Conservation (phyloP, 345 rosid species). For the Litchi chinensis region DNA sequence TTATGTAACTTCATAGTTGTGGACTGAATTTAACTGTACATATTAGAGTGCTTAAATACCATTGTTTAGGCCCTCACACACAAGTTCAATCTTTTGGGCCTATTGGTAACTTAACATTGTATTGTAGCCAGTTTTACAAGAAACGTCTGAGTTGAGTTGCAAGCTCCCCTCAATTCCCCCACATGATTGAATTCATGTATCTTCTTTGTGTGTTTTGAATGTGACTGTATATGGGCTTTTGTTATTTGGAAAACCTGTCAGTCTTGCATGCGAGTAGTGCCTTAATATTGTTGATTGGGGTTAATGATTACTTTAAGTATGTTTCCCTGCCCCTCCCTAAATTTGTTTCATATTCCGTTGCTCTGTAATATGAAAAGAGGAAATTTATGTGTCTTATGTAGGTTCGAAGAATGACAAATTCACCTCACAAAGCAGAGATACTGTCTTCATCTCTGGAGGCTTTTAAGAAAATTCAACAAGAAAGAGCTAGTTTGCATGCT, state of each 20-base stretch:
- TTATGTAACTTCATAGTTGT: neutral
- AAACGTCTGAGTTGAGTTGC: neutral
- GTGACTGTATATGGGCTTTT: neutral
- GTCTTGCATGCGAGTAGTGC: neutral
- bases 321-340: neutral
- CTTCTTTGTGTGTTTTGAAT: neutral
- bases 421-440: constrained; percentile 76
- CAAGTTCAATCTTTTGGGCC: neutral
- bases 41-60: neutral
- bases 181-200: neutral
- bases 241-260: neutral
- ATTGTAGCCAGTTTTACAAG: neutral
- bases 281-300: neutral
- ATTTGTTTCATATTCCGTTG: constrained; percentile 10
- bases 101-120: neutral
- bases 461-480: constrained; percentile 71
- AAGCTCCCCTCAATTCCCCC: neutral
- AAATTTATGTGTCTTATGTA: constrained; percentile 39
- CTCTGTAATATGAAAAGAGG: constrained; percentile 27
- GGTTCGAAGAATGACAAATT: constrained; percentile 79
- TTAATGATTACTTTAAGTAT: neutral
- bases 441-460: constrained; percentile 75
- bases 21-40: neutral
- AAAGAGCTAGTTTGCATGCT: constrained; percentile 44
- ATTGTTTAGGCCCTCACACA: neutral